Evolutionary conservation across 106 monocot genomes (phyloP), one percentile per base, ranked within the genome.

Genomic region (Agapanthus africanus): DNA sequence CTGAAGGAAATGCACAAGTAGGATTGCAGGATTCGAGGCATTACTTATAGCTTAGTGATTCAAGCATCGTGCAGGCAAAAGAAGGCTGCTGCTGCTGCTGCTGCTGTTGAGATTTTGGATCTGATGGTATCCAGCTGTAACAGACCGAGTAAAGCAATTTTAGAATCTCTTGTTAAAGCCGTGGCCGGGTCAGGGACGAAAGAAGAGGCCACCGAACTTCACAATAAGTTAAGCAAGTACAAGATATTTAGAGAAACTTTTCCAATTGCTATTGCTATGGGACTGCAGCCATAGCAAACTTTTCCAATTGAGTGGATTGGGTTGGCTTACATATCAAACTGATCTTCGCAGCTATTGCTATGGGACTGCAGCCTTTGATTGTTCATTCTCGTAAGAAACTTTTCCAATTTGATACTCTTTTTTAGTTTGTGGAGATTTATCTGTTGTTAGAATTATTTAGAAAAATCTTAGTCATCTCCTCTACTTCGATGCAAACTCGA

Each of bases 11-110:
- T 93, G 88, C 41, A 61, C 11, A 77, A 66, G 69, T 61, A 59
- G 5, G 79, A 81, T 8, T 83, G 74, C 61, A 77, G 67, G 33
- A 83, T 88, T 33, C 73, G 85, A 67, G 88, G 77, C 10, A 79
- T 59, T 56, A 88, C 88, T 36, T 93, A 63, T 57, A 59, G 71
- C 18, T 54, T 83, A 69, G 83, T 85, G 34, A 85, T 93, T 26
- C 82, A 80, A 44, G 69, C 79, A 47, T 67, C 88, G 28, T 93
- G 92, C 54, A 85, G 78, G 76, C 74, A 73, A 59, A 71, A 74
- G 57, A 65, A 62, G 59, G 14, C 76, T 11, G 76, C 77, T 38
- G 28, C n/a, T n/a, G n/a, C n/a, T n/a, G n/a, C n/a, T n/a, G n/a
- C 57, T 44, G 88, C 92, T 52, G 71, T 85, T 72, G 83, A 88